Base-by-base conservation (phyloP, 306 rosid species). In the Senna tora region DNA sequence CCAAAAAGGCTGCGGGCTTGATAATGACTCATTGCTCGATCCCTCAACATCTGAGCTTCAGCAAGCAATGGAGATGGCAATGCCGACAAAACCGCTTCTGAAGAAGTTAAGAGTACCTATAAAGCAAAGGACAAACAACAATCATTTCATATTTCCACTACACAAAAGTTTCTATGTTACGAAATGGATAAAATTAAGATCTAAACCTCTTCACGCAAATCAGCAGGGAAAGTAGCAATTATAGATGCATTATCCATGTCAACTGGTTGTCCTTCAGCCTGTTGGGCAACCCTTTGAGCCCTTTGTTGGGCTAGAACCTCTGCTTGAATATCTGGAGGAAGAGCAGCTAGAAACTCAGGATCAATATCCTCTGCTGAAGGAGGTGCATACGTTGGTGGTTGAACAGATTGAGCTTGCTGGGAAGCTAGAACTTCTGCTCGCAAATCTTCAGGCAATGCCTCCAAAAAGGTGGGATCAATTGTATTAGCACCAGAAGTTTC, bases 191-290 rank as follows among this genome's bases (percentile, higher is more conserved):
- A 73, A 74, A 62, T 42, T 73, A 57, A 78, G 65, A 83, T 72
- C 55, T 70, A 77, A 85, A 89, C 99, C 96, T 95, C 97, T 88
- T 95, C 96, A 59, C 99, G 97, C 84, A 95, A 82, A 84, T 95
- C 97, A 86, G 97, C 96, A 76, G 99, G 99, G 78, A 95, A 88
- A 42, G 99, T 91, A 64, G 99, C 97, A 86, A 95, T 95, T 69
- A 95, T 92, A 1, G 99, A 95, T 68, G 96, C 97, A 75, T 91
- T 95, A 67, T 95, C 97, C 99, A 95, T 91, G 76, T 95, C 99
- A 79, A 95, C 97, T 4, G 97, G 97, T 60, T 88, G 99, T 83
- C 99, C 99, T 84, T 95, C 99, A 60, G 96, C 96, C 85, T 84
- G 96, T 39, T 85, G 99, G 55, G 89, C 87, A 77, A 86, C 88